Evolutionary conservation across 371 early-diverging fungal genomes (phyloP), one percentile per base, ranked within the genome.

Genomic region (Chytridium lagenaria): DNA sequence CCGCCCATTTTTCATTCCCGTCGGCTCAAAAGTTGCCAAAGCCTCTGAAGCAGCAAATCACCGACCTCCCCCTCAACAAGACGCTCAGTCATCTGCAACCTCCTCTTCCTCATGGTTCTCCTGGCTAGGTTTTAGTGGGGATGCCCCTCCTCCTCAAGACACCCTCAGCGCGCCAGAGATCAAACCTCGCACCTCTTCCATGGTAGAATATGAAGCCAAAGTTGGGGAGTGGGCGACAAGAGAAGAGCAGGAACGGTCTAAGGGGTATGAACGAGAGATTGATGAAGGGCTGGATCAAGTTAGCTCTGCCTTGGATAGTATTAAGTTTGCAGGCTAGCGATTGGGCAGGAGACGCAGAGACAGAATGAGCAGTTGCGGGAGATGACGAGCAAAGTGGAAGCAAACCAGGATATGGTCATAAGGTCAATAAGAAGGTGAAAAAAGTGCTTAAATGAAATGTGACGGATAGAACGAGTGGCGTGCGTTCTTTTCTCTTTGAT

Each of bases 51-150:
- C n/a, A 22, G 44, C 63, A 36, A 61, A 37, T 15, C 63, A 69
- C 15, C 22, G 22, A 7, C 23, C 10, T 34, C 31, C 3, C 3
- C 33, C 36, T 28, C 63, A 61, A 61, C n/a, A n/a, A n/a, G n/a
- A n/a, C n/a, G n/a, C n/a, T n/a, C n/a, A n/a, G n/a, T n/a, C n/a
- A n/a, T n/a, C n/a, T n/a, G n/a, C n/a, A n/a, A 23, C 57, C 7
- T 30, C 57, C 57, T 36, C 63, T 34, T 16, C 23, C 10, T 31
- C 26, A 37, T 74, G 57, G 75, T 61, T 12, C 30, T 67, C 7
- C 23, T 44, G 63, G 71, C 64, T 59, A 44, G 71, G 68, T 31
- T 59, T 31, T 31, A 38, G 31, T 40, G 36, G 15, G 34, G 64
- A 26, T 12, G 33, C 55, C 7, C 7, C 55, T 5, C 12, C 55